Conservation (phyloP, 345 rosid species). For the Eucalyptus sp. region DNA sequence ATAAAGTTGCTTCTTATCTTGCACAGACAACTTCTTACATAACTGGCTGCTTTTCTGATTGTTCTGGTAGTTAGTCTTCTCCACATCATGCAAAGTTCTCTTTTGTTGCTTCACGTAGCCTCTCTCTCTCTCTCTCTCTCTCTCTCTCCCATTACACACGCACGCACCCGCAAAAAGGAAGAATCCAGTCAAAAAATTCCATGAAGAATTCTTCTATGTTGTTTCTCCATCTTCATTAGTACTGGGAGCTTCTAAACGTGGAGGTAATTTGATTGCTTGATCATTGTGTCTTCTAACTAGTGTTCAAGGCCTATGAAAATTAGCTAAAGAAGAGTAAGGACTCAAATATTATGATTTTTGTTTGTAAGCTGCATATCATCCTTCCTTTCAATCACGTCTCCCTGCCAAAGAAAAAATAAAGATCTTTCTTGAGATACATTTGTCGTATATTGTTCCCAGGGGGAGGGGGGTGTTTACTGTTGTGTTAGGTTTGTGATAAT, state of each 20-base stretch:
- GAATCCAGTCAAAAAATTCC: no score
- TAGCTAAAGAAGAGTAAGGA: neutral
- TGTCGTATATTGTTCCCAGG: neutral
- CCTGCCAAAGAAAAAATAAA: neutral
- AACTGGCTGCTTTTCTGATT: constrained; percentile 43
- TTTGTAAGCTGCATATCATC: neutral
- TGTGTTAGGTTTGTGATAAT: neutral
- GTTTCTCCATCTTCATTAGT: neutral
- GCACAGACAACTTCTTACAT: constrained; percentile 41
- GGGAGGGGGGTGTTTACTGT: neutral
- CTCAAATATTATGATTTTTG: neutral
- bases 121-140: no score
- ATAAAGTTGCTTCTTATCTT: constrained; percentile 38
- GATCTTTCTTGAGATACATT: neutral
- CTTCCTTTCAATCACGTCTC: neutral
- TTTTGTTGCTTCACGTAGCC: no score
- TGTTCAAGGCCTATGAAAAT: neutral
- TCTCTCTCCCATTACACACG: no score
- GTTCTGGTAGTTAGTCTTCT: constrained; percentile 14
- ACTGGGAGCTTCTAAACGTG: neutral
- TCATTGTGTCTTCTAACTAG: neutral
- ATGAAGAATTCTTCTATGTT: neutral
- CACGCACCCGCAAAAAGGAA: no score
- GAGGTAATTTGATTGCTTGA: neutral
- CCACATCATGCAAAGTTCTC: neutral